Percentiles rank a stretch among this genome's conserved stretches.
Conservation (phyloP, 768 basidiomycete species). For the Lactarius tabidus region DNA sequence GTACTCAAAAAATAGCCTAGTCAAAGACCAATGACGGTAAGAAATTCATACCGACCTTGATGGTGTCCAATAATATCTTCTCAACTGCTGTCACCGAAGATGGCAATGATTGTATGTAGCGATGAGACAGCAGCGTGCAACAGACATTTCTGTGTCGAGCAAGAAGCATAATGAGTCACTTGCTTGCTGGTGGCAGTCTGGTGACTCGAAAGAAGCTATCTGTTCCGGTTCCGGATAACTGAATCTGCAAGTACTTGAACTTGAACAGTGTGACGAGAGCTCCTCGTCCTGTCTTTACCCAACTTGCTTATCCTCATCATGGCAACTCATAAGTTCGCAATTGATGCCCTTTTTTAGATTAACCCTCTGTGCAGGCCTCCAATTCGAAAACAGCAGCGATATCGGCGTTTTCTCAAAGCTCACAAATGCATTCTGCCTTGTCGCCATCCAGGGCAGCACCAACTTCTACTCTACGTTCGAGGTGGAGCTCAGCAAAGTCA, state of each 20-base stretch:
- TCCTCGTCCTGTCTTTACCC: background rate
- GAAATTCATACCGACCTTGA: constrained; percentile 50
- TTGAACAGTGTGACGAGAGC: background rate
- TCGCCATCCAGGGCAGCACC: constrained; percentile 88
- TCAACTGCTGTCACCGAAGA: constrained; percentile 41
- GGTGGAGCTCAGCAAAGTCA: constrained; percentile 85
- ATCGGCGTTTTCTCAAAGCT: constrained; percentile 97
- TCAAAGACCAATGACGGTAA: background rate
- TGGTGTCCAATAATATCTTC: constrained; percentile 62
- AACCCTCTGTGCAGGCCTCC: constrained; percentile 51
- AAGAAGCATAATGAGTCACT: background rate
- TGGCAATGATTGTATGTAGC: constrained; percentile 1
- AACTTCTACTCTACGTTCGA: constrained; percentile 99
- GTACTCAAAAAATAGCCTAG: background rate
- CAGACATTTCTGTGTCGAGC: background rate
- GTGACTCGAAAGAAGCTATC: background rate
- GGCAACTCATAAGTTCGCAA: constrained; percentile 58
- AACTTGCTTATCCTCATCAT: constrained; percentile 34
- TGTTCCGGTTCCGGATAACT: background rate
- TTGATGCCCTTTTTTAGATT: background rate
- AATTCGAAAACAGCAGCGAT: constrained; percentile 93
- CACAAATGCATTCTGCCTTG: constrained; percentile 96
- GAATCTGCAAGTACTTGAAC: background rate
- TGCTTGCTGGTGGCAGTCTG: too few species aligned
- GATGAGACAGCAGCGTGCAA: background rate